Conservation (phyloP, 176 grass and related monocot species). For the Metroxylon sagu region DNA sequence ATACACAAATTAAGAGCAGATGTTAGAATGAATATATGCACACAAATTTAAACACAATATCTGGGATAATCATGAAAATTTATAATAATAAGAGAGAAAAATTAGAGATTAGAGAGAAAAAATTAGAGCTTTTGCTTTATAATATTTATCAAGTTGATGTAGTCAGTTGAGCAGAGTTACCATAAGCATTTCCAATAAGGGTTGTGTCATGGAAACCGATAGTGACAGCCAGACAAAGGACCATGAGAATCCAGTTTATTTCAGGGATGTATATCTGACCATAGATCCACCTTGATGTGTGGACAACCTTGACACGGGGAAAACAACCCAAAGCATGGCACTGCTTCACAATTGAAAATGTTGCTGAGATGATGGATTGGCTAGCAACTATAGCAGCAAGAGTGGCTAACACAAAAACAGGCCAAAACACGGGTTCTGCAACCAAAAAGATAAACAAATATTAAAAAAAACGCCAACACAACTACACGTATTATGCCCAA, state of each 20-base stretch:
- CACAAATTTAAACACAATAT: too few species aligned
- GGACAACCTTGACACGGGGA: slow-evolving; percentile 87
- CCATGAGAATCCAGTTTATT: slow-evolving; percentile 99
- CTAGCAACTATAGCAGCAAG: slow-evolving; percentile 94
- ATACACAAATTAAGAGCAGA: too few species aligned
- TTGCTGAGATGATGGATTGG: slow-evolving; percentile 93
- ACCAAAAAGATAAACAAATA: not conserved
- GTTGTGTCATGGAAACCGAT: slow-evolving; percentile 74
- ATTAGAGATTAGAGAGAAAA: too few species aligned
- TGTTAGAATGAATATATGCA: too few species aligned
- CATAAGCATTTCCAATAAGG: slow-evolving; percentile 84
- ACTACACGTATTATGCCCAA: not conserved
- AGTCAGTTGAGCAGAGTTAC: slow-evolving; percentile 27
- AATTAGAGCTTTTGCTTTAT: too few species aligned
- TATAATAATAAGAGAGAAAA: too few species aligned
- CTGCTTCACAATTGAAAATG: slow-evolving; percentile 96
- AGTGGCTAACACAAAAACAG: slow-evolving; percentile 82
- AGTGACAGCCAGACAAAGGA: slow-evolving; percentile 80
- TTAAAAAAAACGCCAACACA: slow-evolving; percentile 6
- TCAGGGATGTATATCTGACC: slow-evolving; percentile 98
- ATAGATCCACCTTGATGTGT: slow-evolving; percentile 93
- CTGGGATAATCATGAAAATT: too few species aligned
- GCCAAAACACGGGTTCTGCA: slow-evolving; percentile 80
- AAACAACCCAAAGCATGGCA: slow-evolving; percentile 96
- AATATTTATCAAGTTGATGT: not conserved